These are phyloP conservation scores for Botrytis galanthina DNA, from an alignment of 2,329 filamentous ascomycete species.

Conservation along the genomic window DNA sequence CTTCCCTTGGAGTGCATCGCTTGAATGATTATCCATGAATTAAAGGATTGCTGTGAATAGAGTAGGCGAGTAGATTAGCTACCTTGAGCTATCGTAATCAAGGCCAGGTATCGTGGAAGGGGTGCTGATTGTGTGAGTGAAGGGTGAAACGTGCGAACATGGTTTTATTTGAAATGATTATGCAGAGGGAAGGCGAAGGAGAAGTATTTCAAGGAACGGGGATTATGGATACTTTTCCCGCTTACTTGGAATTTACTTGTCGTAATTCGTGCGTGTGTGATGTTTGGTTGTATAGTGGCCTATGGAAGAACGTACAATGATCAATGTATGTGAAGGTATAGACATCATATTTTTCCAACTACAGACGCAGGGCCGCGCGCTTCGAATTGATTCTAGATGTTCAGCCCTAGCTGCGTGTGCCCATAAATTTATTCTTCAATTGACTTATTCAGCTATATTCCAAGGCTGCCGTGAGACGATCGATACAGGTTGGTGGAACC, in stretches of 20 bases:
- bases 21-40: slow-evolving; percentile 1
- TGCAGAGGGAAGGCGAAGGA: neutral
- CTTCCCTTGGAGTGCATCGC: neutral
- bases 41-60: neutral
- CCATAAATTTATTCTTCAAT: neutral
- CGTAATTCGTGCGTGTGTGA: neutral
- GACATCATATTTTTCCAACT: neutral
- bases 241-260: neutral
- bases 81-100: neutral
- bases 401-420: slow-evolving; percentile 19
- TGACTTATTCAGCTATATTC: slow-evolving; percentile 16
- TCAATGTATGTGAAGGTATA: neutral
- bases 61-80: neutral
- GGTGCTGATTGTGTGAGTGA: neutral
- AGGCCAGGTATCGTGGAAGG: neutral
- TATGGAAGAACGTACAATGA: neutral
- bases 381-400: neutral
- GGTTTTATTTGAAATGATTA: neutral
- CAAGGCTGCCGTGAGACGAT: slow-evolving; percentile 9
- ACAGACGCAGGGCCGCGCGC: slow-evolving; percentile 20
- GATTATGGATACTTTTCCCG: neutral
- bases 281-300: slow-evolving; percentile 1
- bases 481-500: slow-evolving; percentile 13
- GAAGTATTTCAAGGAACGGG: neutral
- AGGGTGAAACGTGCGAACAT: slow-evolving; percentile 12